phyloP scores from a whole-genome alignment of 148 eudicot species.

The Camellia granthamiana region DNA sequence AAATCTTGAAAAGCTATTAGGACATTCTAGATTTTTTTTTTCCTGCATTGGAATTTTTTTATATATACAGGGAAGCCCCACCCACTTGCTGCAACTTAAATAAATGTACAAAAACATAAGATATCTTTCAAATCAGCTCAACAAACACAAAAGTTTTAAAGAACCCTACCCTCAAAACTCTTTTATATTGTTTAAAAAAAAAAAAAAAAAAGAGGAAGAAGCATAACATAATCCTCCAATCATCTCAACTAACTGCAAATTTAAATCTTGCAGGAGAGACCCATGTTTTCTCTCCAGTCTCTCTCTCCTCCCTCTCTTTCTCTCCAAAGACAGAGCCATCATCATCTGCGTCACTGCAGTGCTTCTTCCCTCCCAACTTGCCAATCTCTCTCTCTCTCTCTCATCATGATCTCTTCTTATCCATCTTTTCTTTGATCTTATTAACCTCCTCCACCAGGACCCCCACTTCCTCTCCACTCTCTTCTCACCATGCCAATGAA shows the following conservation, averaged over 20 bases:
- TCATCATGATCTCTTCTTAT: too few relatives aligned
- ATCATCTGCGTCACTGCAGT: slow-evolving; percentile 11
- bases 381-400: slow-evolving; percentile 5
- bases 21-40: neutral
- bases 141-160: neutral
- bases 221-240: neutral
- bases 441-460: neutral
- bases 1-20: too few relatives aligned
- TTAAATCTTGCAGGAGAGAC: neutral
- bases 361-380: neutral
- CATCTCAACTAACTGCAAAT: slow-evolving; percentile 8
- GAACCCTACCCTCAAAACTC: neutral
- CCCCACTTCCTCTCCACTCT: neutral
- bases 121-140: neutral
- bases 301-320: neutral
- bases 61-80: neutral
- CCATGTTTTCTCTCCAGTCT: neutral
- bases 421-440: neutral
- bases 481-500: neutral
- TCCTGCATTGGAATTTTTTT: neutral
- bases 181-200: neutral
- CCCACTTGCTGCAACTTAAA: neutral
- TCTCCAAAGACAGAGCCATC: neutral
- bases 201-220: too few relatives aligned
- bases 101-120: neutral